Percentiles rank a stretch among this genome's conserved stretches.
Conservation (phyloP, 2,329 filamentous ascomycete genomes). For the Drechslerella dactyloides region DNA sequence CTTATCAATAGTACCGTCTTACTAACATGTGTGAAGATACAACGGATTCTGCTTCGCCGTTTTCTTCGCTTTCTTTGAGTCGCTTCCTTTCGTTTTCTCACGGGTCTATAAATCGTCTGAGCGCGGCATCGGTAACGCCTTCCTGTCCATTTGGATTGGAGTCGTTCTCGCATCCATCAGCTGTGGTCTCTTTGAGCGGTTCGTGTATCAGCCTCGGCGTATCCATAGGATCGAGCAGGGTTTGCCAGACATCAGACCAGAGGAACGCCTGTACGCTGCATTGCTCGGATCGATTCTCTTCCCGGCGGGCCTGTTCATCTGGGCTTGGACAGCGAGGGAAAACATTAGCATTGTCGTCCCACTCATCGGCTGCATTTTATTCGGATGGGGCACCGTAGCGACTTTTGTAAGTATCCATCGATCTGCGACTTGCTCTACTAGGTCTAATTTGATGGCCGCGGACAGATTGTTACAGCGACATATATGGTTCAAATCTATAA, state of each 20-base stretch:
- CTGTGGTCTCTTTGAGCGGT: slow-evolving; percentile 36
- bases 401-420: slow-evolving; percentile 60
- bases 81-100: slow-evolving; percentile 52
- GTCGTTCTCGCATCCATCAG: slow-evolving; percentile 51
- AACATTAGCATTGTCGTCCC: slow-evolving; percentile 63
- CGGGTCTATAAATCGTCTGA: slow-evolving; percentile 49
- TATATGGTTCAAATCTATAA: slow-evolving; percentile 47
- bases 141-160: slow-evolving; percentile 52
- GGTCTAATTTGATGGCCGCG: slow-evolving; percentile 58
- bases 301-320: slow-evolving; percentile 65
- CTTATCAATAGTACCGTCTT: neutral
- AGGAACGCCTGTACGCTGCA: slow-evolving; percentile 66
- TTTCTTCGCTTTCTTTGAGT: slow-evolving; percentile 72
- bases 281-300: slow-evolving; percentile 67
- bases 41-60: slow-evolving; percentile 73
- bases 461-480: slow-evolving; percentile 34
- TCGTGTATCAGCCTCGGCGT: slow-evolving; percentile 35
- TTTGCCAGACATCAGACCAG: slow-evolving; percentile 59
- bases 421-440: slow-evolving; percentile 63
- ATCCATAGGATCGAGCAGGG: neutral
- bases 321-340: slow-evolving; percentile 64
- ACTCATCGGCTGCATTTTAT: slow-evolving; percentile 64
- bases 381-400: slow-evolving; percentile 68
- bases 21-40: slow-evolving; percentile 60
- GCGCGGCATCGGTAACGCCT: slow-evolving; percentile 52